Evolutionary conservation across 2,329 filamentous ascomycete species (phyloP), one percentile per base, ranked within the genome.

Genomic region (Alternaria triticimaculans): DNA sequence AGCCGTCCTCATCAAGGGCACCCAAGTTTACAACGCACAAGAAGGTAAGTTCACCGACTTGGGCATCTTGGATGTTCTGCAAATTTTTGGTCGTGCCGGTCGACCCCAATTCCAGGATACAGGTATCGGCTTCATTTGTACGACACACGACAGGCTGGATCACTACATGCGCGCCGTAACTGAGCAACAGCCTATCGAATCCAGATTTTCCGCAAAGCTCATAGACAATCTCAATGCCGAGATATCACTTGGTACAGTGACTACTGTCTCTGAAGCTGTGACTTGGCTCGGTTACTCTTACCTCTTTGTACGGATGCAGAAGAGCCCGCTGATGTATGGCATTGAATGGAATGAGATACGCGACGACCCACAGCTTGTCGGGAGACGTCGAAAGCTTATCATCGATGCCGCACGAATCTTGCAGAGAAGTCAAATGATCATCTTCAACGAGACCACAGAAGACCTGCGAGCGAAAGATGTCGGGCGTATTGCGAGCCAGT

Each of bases 231-330:
- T 99, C 63, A 99, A 99, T 70, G 96, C 96, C 0, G 96, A 99
- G 78, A 94, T 99, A 67, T 88, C 94, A 0, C 82, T 99, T 9
- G 96, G 96, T 1, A 99, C 96, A 0, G 96, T 99, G 18, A 98
- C 95, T 0, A 97, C 95, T 1, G 92, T 99, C 2, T 85, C 90
- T 3, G 96, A 99, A 82, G 96, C 93, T 0, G 94, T 97, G 1
- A 93, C 96, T 69, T 99, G 96, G 96, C 90, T 99, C 30, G 95
- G 96, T 14, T 99, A 99, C 78, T 97, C 95, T 0, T 99, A 98
- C 76, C 85, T 99, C 0, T 99, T 97, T 78, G 95, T 99, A 43
- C 91, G 96, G 43, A 99, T 99, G 96, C 90, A 92, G 77, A 89
- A 92, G 63, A 97, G 96, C 69, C 95, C 94, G 5, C 88, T 95